Evolutionary conservation across 1,284 basidiomycete genomes (phyloP), one percentile per base, ranked within the genome.

Genomic region (Neotropicomus parvogracilis): DNA sequence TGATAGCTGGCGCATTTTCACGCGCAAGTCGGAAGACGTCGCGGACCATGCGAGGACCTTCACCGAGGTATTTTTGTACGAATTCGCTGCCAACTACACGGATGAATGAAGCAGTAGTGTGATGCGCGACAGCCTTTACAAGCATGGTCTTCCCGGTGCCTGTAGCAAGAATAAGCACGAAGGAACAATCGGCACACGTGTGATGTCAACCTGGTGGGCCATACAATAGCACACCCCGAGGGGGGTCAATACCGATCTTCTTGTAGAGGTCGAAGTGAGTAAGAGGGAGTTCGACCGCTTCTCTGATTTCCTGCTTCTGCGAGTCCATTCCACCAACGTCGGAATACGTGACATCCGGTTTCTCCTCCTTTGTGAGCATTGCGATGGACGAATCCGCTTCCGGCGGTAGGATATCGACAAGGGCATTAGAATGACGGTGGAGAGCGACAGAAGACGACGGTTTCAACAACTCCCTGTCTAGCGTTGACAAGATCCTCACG

Each of bases 111-210:
- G 95, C 95, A 0, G 94, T 95, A 16, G 95, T 99, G 60, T 98
- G 93, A 64, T 97, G 90, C 32, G 95, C 95, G 19, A 99, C 95
- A 13, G 95, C 95, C 70, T 99, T 99, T 52, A 99, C 95, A 52
- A 99, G 76, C 95, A 99, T 98, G 1, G 97, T 99, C 73, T 99
- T 99, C 35, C 95, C 95, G 6, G 95, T 99, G 56, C 95, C 95
- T 95, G 50, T 3, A 28, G 19, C 16, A 9, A 14, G 40, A 40
- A 42, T 68, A 24, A 54, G 42, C 11, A 24, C 6, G 14, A 21
- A n/a, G 20, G 14, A 40, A 42, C 9, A 37, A 41, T 26, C 33
- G 21, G 12, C 10, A 39, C 42, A 16, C 26, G 8, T 19, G 28
- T 2, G 19, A 33, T 10, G 29, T 73, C 49, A 52, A 83, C 85